Conservation (phyloP, 371 early-diverging fungal genomes). For the Fennellomyces sp. region DNA sequence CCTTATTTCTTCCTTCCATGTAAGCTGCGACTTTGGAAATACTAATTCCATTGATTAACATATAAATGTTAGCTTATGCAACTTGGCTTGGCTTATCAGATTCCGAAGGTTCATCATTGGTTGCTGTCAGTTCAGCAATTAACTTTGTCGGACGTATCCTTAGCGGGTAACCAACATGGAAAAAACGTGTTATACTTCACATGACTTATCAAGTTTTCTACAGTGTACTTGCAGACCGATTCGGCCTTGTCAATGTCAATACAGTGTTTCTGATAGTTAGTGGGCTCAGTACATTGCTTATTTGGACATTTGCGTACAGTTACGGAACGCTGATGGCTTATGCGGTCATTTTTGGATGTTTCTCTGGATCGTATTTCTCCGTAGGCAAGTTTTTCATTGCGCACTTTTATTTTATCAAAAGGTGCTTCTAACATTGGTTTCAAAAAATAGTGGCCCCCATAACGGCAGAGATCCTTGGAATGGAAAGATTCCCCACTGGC, state of each 20-base stretch:
- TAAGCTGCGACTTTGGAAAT: too few relatives aligned
- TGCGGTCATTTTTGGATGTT: constrained; percentile 21
- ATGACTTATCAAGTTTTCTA: neutral
- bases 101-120: constrained; percentile 28
- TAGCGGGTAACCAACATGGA: constrained; percentile 30
- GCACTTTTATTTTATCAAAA: neutral
- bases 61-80: constrained; percentile 27
- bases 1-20: constrained; percentile 45
- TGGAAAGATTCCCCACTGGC: constrained; percentile 36
- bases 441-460: constrained; percentile 33
- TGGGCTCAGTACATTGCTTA: constrained; percentile 19
- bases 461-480: constrained; percentile 28
- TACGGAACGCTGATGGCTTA: constrained; percentile 26
- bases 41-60: neutral
- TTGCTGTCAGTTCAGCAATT: constrained; percentile 47
- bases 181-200: neutral
- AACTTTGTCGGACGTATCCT: constrained; percentile 65
- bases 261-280: constrained; percentile 30
- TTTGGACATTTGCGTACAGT: constrained; percentile 38
- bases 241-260: constrained; percentile 49
- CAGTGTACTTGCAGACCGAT: constrained; percentile 43
- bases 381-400: constrained; percentile 2
- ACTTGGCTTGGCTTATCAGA: constrained; percentile 28
- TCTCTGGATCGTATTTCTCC: constrained; percentile 20
- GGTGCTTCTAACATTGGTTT: neutral